A percentile compares a stretch with the other conserved stretches of the same genome.
These are phyloP conservation scores for Fusarium algeriense DNA, from an alignment of 2,329 filamentous ascomycete species.

Conservation along the genomic window DNA sequence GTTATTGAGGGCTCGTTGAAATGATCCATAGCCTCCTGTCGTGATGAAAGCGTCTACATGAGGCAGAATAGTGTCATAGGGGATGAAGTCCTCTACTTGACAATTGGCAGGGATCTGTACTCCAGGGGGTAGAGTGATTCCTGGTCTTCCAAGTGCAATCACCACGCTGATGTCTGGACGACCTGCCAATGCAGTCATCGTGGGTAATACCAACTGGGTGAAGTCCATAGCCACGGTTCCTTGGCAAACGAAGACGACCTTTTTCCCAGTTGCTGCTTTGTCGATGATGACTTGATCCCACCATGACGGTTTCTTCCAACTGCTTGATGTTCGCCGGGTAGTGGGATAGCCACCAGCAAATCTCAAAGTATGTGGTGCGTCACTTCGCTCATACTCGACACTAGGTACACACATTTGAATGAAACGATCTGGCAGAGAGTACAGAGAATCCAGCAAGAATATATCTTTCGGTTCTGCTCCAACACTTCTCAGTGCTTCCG, in stretches of 20 bases:
- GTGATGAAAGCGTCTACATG: background rate
- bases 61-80: conserved; percentile 1
- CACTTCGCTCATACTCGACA: conserved; percentile 4
- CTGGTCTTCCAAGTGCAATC: background rate
- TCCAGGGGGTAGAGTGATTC: background rate
- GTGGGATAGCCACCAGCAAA: conserved; percentile 7
- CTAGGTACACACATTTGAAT: conserved; percentile 3
- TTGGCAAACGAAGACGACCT: conserved; percentile 3
- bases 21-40: background rate
- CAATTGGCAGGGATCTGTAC: background rate
- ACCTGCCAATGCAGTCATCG: background rate
- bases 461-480: background rate
- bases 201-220: background rate
- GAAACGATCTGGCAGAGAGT: background rate
- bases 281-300: background rate
- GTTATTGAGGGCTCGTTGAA: background rate
- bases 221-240: conserved; percentile 13
- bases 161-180: background rate
- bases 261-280: background rate
- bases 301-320: background rate
- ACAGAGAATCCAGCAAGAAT: conserved; percentile 1
- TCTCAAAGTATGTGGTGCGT: background rate
- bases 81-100: background rate
- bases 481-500: background rate
- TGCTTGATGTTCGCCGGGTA: background rate